Base-by-base conservation (phyloP, 176 grass and related monocot genomes). In the Phyllostachys edulis region DNA sequence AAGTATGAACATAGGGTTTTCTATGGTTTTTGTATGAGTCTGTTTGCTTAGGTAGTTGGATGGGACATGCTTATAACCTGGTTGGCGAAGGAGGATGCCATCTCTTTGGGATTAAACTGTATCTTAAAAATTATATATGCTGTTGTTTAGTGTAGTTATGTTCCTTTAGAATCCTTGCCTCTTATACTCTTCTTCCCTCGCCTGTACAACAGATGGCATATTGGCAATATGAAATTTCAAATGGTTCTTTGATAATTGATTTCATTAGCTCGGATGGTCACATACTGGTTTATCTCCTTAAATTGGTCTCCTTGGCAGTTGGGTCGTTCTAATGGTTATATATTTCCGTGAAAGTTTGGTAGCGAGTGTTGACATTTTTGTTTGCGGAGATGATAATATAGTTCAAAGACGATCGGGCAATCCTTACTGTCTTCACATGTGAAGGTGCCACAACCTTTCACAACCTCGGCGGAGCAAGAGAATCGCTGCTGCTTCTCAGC, bases 371-470 rank as follows among this genome's bases (percentile, higher is more conserved):
- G 38, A 67, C 20, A 5, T 74, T 55, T 55, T 57, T 68, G 16
- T 85, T 47, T 80, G 23, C n/a, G 50, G 29, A 67, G 54, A 75
- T 75, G 41, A 67, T 56, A 56, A 66, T 82, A 65, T 71, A 34
- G n/a, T 77, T 49, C 59, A 80, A 59, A 69, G 49, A 68, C 5
- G 18, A 14, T 39, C 7, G n/a, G 67, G 70, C 23, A 46, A 70
- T 83, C 23, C 44, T 71, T 78, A 54, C 6, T 2, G 20, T 78
- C 39, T 52, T 34, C 7, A 16, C 12, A 4, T 59, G 15, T 80
- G 70, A 44, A 87, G 77, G 81, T 84, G 68, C 21, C 47, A 56
- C 49, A 75, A 6, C 69, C 76, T 80, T 67, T 13, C 20, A 9
- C 46, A 17, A 18, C 29, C 29, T 29, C 29, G 29, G 29, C 29